Evolutionary conservation across 2,329 filamentous ascomycete genomes (phyloP).

Genomic region (Aspergillus sojae): DNA sequence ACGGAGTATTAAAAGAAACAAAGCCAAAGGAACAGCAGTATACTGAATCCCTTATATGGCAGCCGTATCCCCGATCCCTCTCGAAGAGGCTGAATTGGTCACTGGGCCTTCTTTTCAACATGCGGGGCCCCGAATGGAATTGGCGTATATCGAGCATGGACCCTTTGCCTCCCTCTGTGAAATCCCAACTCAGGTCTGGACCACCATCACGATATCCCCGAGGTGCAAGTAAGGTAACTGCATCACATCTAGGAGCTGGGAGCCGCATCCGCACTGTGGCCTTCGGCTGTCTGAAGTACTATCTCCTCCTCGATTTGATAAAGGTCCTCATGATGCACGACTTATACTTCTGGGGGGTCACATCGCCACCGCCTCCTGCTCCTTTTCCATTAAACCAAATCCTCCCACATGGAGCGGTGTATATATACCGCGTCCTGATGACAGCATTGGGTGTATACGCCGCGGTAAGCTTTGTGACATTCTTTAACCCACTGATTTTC

Average conservation of each 20-base stretch:
- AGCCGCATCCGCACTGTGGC: constrained; percentile 53
- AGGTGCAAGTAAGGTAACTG: constrained; percentile 8
- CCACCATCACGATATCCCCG: constrained; percentile 5
- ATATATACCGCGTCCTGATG: constrained; percentile 59
- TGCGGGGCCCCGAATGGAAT: constrained; percentile 64
- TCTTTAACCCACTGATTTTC: constrained; percentile 63
- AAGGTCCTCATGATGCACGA: constrained; percentile 73
- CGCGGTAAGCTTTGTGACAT: constrained; percentile 64
- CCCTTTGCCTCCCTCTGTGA: constrained; percentile 33
- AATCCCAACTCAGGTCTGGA: constrained; percentile 23
- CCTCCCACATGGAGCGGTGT: constrained; percentile 45
- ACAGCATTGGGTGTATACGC: constrained; percentile 60
- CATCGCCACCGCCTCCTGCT: constrained; percentile 51
- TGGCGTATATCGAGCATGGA: constrained; percentile 56
- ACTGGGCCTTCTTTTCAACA: constrained; percentile 58
- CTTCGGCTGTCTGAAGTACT: constrained; percentile 56
- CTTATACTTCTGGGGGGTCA: constrained; percentile 70
- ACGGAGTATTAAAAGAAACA: not conserved
- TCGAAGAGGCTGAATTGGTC: constrained; percentile 61
- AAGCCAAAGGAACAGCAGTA: not conserved
- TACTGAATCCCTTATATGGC: constrained; percentile 51
- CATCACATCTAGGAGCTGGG: constrained; percentile 41
- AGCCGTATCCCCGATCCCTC: constrained; percentile 55
- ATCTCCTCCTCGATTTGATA: constrained; percentile 69
- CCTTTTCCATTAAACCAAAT: constrained; percentile 47